phyloP scores from a whole-genome alignment of 2,329 filamentous ascomycete species.

The Sordariomycetes sp. region DNA sequence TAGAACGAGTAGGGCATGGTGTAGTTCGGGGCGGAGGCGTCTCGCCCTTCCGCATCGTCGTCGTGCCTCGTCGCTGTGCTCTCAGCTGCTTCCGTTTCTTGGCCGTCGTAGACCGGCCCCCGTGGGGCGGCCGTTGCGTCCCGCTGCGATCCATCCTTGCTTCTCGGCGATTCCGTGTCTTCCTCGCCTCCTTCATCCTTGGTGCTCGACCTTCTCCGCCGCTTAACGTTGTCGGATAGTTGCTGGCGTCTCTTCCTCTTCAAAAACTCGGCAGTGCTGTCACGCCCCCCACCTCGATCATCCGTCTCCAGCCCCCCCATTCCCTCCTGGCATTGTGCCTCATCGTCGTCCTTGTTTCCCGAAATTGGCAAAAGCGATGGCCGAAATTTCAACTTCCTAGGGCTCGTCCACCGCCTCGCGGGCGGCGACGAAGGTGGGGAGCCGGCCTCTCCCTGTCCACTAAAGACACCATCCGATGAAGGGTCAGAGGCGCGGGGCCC shows the following conservation, averaged over 20 bases:
- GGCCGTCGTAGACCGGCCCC: not conserved
- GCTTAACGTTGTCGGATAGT: not conserved
- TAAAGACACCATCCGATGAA: not conserved
- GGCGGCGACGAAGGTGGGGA: conserved; percentile 6
- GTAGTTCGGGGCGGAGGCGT: not conserved
- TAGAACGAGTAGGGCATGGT: conserved; percentile 4
- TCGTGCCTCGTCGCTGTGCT: not conserved
- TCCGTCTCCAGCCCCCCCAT: not conserved
- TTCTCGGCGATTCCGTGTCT: too few relatives aligned
- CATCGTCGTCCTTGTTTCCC: not conserved
- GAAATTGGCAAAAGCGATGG: conserved; percentile 5
- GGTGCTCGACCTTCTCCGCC: not conserved
- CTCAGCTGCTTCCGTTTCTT: not conserved
- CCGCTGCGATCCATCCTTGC: not conserved
- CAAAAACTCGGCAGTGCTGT: not conserved
- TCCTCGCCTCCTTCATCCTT: not conserved
- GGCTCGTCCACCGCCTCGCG: conserved; percentile 6
- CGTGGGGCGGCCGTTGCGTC: not conserved
- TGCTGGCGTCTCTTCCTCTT: not conserved
- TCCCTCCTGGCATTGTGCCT: not conserved
- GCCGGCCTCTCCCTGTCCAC: not conserved
- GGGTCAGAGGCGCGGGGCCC: not conserved
- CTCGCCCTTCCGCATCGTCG: not conserved
- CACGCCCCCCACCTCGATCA: not conserved
- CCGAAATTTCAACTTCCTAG: conserved; percentile 9